Percentiles rank a stretch among this genome's conserved stretches.
phyloP scores from a whole-genome alignment of 2,329 filamentous ascomycete genomes.

The Coniosporium tulheliwenetii region DNA sequence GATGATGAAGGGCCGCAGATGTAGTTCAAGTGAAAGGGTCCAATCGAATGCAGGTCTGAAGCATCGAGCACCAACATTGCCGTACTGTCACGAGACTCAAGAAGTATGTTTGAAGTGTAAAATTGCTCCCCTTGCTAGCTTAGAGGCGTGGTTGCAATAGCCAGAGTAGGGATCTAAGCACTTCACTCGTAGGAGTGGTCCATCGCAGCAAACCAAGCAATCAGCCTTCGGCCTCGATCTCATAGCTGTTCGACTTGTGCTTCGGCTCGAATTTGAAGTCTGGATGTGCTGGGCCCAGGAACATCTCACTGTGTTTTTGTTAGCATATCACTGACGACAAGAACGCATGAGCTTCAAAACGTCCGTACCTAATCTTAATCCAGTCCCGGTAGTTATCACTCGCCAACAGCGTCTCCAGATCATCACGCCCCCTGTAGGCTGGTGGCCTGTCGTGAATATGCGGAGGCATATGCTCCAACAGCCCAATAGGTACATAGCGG shows the following conservation, averaged over 20 bases:
- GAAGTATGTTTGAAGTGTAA: too few relatives aligned
- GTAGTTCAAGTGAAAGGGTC: too few relatives aligned
- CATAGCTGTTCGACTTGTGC: slow-evolving; percentile 89
- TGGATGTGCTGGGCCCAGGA: slow-evolving; percentile 75
- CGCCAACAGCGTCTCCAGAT: slow-evolving; percentile 83
- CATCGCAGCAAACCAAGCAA: too few relatives aligned
- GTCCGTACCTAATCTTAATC: slow-evolving; percentile 84
- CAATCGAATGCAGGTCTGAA: too few relatives aligned
- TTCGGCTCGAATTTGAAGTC: slow-evolving; percentile 94
- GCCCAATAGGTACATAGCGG: slow-evolving; percentile 77
- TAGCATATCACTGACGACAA: slow-evolving; percentile 2
- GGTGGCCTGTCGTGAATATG: slow-evolving; percentile 81
- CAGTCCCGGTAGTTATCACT: slow-evolving; percentile 92
- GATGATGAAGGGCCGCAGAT: too few relatives aligned
- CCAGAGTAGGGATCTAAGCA: too few relatives aligned
- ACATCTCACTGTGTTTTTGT: slow-evolving; percentile 64
- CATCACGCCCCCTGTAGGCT: slow-evolving; percentile 66
- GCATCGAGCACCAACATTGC: too few relatives aligned
- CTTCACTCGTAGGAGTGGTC: too few relatives aligned
- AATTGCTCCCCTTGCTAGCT: too few relatives aligned
- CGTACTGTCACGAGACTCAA: too few relatives aligned
- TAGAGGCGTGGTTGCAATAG: too few relatives aligned
- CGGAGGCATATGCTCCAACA: slow-evolving; percentile 79
- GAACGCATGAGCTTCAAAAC: slow-evolving; percentile 10
- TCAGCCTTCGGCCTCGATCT: slow-evolving; percentile 57